A percentile compares a stretch with the other conserved stretches of the same genome.
These are phyloP conservation scores for Hippophae rhamnoides DNA, from an alignment of 306 rosid genomes.

Conservation along the genomic window DNA sequence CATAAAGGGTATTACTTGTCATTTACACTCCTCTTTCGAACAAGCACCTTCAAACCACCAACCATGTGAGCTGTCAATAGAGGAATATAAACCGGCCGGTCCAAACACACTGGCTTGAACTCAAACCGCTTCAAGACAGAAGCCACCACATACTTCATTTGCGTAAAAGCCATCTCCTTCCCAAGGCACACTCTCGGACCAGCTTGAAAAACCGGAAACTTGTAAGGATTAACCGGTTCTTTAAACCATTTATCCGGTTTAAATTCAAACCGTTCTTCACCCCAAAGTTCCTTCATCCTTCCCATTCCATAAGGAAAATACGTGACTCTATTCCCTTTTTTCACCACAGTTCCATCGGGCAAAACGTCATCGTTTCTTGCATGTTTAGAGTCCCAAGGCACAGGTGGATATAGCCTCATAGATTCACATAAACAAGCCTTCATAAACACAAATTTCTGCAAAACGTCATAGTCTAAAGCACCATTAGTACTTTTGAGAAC, in stretches of 20 bases:
- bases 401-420: slow-evolving; percentile 19
- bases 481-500: neutral
- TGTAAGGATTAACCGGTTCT: slow-evolving; percentile 40
- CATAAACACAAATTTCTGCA: slow-evolving; percentile 14
- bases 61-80: slow-evolving; percentile 77
- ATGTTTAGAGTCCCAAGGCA: slow-evolving; percentile 14
- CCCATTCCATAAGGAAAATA: slow-evolving; percentile 24
- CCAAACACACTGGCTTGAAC: slow-evolving; percentile 23
- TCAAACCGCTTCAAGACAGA: slow-evolving; percentile 45
- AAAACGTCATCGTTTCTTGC: slow-evolving; percentile 16
- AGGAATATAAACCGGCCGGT: slow-evolving; percentile 57
- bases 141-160: slow-evolving; percentile 72
- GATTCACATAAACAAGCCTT: slow-evolving; percentile 19
- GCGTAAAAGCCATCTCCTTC: slow-evolving; percentile 77
- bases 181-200: slow-evolving; percentile 87
- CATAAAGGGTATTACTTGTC: neutral
- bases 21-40: slow-evolving; percentile 20
- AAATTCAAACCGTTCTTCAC: slow-evolving; percentile 15
- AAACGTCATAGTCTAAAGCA: slow-evolving; percentile 11
- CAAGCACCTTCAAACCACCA: slow-evolving; percentile 59
- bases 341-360: slow-evolving; percentile 18
- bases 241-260: slow-evolving; percentile 23
- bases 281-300: slow-evolving; percentile 25
- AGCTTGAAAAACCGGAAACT: slow-evolving; percentile 68
- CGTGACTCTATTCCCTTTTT: slow-evolving; percentile 14